These are phyloP conservation scores for Citrus unshiu DNA, from an alignment of 345 rosid species.

Conservation along the genomic window DNA sequence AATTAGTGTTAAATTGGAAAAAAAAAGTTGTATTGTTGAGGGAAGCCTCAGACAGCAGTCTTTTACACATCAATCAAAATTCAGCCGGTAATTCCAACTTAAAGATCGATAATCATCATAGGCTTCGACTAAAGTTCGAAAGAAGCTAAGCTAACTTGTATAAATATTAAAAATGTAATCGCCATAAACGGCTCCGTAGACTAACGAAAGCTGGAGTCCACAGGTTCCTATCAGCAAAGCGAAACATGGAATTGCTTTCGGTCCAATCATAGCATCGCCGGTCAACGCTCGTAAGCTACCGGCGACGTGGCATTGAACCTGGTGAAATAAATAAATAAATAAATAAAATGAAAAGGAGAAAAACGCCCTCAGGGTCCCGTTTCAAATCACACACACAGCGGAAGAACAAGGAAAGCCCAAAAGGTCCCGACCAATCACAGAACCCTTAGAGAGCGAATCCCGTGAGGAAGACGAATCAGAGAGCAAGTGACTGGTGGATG, in stretches of 20 bases:
- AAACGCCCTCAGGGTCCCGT: constrained; percentile 56
- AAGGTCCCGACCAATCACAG: constrained; percentile 12
- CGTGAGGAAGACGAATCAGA: constrained; percentile 9
- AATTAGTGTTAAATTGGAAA: too few relatives aligned
- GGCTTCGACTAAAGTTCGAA: constrained; percentile 29
- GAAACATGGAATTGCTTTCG: constrained; percentile 37
- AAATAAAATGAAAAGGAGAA: neutral
- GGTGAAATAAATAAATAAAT: neutral
- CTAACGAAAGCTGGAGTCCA: constrained; percentile 28
- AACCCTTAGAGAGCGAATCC: constrained; percentile 13
- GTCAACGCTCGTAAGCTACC: constrained; percentile 48
- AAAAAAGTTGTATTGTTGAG: neutral
- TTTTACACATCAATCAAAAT: constrained; percentile 36
- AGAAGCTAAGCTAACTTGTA: neutral
- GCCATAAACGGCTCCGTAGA: constrained; percentile 61
- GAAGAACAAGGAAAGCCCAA: constrained; percentile 10
- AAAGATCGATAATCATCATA: constrained; percentile 36
- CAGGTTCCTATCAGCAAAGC: constrained; percentile 65
- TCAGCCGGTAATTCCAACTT: constrained; percentile 94
- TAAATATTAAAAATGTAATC: constrained; percentile 28
- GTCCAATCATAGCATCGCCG: constrained; percentile 61
- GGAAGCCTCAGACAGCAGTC: constrained; percentile 26
- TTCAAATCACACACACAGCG: constrained; percentile 50
- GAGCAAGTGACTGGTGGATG: constrained; percentile 16
- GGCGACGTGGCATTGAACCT: constrained; percentile 60